Base-by-base conservation (phyloP, 208 protist species). In the Crithidia bombi region DNA sequence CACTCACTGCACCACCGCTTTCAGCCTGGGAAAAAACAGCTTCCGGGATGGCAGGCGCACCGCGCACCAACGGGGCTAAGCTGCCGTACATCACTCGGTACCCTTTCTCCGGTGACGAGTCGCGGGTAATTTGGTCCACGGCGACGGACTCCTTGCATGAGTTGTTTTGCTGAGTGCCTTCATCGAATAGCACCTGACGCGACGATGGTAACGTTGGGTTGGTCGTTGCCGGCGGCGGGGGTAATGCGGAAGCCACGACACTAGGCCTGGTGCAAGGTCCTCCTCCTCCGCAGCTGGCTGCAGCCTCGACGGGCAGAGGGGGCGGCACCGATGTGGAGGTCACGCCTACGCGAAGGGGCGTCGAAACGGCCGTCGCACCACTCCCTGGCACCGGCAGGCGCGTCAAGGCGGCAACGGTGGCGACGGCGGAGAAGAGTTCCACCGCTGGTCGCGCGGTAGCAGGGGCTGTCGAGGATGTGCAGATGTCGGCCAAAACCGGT, bases 401-500 rank as follows among this genome's bases (percentile, higher is more conserved):
- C 11, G 59, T 5, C 32, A 65, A 21, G n/a, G 59, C 43, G 14
- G 59, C 30, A 32, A 65, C 30, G 59, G 44, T 65, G 4, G 59
- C 59, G 28, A 65, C 59, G 21, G 59, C 59, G n/a, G 59, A 51
- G 32, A 65, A 65, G 19, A 65, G 30, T 32, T 65, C 44, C 32
- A 12, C 32, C 12, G 44, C 44, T 17, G 59, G 59, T 19, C 59
- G 59, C 3, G 59, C 44, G 36, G 35, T 14, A 33, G 44, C 23
- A 7, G n/a, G 19, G 38, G 55, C 21, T 23, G 25, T 15, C 15
- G 32, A 28, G 10, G 30, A 14, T 0, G 25, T 38, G 57, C n/a
- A 23, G 11, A 15, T 19, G 19, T 10, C 26, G 41, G 36, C 1
- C 32, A 15, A 2, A 44, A 26, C 4, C 19, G 33, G 6, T 23